Conservation (phyloP, 768 basidiomycete genomes). For the Mycena filopes region DNA sequence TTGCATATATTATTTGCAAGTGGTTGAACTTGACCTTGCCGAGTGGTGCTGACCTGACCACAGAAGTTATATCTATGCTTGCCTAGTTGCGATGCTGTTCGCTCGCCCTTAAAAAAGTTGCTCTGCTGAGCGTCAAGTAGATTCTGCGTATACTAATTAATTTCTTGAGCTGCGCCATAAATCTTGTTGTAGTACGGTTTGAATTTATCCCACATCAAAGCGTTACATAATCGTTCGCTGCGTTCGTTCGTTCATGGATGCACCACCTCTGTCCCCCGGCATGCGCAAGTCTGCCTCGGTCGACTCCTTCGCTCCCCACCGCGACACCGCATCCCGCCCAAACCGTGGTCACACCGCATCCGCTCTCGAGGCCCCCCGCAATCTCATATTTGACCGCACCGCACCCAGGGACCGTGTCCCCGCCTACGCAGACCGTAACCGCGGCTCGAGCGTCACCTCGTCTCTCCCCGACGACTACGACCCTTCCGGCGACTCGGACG, state of each 20-base stretch:
- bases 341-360: slow-evolving; percentile 51
- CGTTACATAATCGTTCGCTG: no score
- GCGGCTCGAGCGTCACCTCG: slow-evolving; percentile 67
- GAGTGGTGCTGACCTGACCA: neutral
- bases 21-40: neutral
- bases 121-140: slow-evolving; percentile 17
- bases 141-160: slow-evolving; percentile 19
- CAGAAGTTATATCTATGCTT: slow-evolving; percentile 18
- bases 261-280: slow-evolving; percentile 36
- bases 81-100: neutral
- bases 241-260: no score
- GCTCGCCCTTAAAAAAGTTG: neutral
- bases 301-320: slow-evolving; percentile 71
- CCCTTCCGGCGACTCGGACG: slow-evolving; percentile 60
- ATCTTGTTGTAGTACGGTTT: slow-evolving; percentile 12
- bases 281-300: slow-evolving; percentile 83
- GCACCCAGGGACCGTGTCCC: slow-evolving; percentile 34
- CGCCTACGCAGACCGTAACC: slow-evolving; percentile 53
- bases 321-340: slow-evolving; percentile 48
- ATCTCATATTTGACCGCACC: slow-evolving; percentile 39
- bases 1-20: slow-evolving; percentile 17
- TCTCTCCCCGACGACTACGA: slow-evolving; percentile 51
- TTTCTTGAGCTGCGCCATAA: slow-evolving; percentile 10
- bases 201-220: neutral
- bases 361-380: slow-evolving; percentile 46